Evolutionary conservation across 148 eudicot species (phyloP).

Genomic region (Vaccinium macrocarpon): DNA sequence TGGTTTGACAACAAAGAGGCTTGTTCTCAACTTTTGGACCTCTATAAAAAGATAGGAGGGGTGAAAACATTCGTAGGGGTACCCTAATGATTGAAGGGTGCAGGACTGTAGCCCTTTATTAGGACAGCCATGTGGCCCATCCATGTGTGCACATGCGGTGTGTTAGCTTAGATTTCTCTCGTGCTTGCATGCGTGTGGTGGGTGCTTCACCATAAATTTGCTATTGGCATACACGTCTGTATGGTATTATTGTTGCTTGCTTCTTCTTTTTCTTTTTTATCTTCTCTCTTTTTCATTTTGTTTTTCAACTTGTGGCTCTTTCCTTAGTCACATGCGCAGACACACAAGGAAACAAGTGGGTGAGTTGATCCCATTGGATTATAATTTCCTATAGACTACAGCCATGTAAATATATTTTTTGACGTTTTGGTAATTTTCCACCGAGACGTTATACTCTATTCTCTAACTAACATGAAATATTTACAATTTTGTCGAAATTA

Average conservation of each 20-base stretch:
- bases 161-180: neutral
- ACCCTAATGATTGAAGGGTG: slow-evolving; percentile 16
- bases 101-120: slow-evolving; percentile 14
- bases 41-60: neutral
- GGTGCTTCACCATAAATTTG: neutral
- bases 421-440: too few species aligned
- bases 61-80: neutral
- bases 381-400: too few species aligned
- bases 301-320: neutral
- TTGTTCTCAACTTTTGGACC: slow-evolving; percentile 11
- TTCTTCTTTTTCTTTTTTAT: too few species aligned
- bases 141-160: slow-evolving; percentile 33
- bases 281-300: too few species aligned
- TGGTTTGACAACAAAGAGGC: slow-evolving; percentile 6
- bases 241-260: neutral
- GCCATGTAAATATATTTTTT: too few species aligned
- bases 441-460: too few species aligned
- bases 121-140: slow-evolving; percentile 19
- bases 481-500: too few species aligned
- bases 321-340: neutral
- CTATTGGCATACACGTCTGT: neutral
- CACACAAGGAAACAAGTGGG: too few species aligned
- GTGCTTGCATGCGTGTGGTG: neutral
- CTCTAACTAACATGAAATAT: too few species aligned
- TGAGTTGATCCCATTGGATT: too few species aligned